Conservation (phyloP, 2,329 filamentous ascomycete species). For the Scedosporium minutisporum region DNA sequence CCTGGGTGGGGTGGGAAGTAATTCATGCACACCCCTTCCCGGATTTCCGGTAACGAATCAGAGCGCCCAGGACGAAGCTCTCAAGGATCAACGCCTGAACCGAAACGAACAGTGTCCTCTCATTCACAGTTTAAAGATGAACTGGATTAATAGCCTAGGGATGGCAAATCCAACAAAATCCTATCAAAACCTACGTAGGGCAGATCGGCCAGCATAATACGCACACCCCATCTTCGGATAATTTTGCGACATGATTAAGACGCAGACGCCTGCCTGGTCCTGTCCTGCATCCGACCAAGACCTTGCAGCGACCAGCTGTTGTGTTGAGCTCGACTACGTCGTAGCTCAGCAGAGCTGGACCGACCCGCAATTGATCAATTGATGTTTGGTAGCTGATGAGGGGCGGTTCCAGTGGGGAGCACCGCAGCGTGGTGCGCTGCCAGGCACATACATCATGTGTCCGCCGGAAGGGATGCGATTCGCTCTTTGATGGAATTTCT, state of each 20-base stretch:
- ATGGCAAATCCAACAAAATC: background rate
- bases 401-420: too few species aligned
- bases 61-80: background rate
- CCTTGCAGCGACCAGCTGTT: too few species aligned
- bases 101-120: background rate
- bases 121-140: background rate
- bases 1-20: background rate
- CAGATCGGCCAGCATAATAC: background rate
- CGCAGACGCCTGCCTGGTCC: background rate
- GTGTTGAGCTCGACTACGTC: too few species aligned
- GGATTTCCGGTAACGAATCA: constrained; percentile 3
- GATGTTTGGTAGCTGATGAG: too few species aligned
- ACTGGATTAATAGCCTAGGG: background rate
- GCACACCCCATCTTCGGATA: background rate
- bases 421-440: too few species aligned
- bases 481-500: too few species aligned
- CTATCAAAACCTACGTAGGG: background rate
- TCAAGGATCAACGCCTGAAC: background rate
- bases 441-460: too few species aligned
- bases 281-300: too few species aligned
- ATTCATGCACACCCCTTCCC: constrained; percentile 1
- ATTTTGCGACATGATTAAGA: background rate
- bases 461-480: too few species aligned
- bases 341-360: too few species aligned
- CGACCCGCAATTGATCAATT: too few species aligned